These are phyloP conservation scores for Gypsophila paniculata DNA, from an alignment of 179 eudicot species.

Conservation along the genomic window DNA sequence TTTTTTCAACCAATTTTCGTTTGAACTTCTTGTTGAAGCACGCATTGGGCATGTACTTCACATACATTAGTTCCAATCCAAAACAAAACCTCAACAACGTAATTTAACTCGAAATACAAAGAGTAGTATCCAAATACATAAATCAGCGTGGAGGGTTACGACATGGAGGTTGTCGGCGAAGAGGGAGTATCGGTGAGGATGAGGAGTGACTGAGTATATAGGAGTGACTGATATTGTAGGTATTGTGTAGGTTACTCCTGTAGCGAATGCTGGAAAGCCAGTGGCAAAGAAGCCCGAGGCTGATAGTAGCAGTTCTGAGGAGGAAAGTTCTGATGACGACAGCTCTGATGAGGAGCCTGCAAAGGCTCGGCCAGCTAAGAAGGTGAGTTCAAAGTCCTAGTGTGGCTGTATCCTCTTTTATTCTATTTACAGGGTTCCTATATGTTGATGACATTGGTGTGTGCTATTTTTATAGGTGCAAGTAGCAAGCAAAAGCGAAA, in stretches of 20 bases:
- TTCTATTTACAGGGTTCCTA: background rate
- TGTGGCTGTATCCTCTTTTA: background rate
- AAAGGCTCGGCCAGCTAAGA: constrained; percentile 19
- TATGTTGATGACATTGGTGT: background rate
- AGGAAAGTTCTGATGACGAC: constrained; percentile 25
- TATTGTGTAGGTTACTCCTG: background rate
- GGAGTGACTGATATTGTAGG: background rate
- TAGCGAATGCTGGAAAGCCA: background rate
- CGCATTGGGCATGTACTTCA: no score
- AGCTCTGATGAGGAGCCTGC: constrained; percentile 34
- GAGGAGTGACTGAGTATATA: no score
- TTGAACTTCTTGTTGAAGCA: no score
- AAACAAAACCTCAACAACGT: no score
- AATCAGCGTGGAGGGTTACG: no score
- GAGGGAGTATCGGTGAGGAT: no score
- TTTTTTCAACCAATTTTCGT: no score
- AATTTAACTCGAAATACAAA: no score
- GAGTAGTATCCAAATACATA: no score
- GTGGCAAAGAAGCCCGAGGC: constrained; percentile 11
- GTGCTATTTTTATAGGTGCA: constrained; percentile 4
- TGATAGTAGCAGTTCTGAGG: constrained; percentile 30
- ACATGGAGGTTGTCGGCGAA: no score
- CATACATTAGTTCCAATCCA: no score
- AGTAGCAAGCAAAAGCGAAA: constrained; percentile 1
- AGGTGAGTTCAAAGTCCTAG: constrained; percentile 16